These are phyloP conservation scores for Podila minutissima DNA, from an alignment of 192 early-diverging fungal species.

Conservation along the genomic window DNA sequence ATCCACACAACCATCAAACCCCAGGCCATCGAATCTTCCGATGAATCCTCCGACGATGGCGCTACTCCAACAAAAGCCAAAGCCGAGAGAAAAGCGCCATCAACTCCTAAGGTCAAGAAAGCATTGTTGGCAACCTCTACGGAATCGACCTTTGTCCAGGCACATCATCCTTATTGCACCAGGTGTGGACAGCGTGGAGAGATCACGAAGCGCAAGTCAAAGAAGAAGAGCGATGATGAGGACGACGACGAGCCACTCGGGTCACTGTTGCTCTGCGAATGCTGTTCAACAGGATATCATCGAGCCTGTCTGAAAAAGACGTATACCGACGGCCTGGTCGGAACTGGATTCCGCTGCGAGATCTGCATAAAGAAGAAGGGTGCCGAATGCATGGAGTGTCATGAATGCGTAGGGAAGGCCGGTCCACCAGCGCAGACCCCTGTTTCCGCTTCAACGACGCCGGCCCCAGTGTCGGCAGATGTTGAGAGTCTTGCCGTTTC, in stretches of 20 bases:
- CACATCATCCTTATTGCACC: constrained; percentile 46
- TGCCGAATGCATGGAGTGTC: constrained; percentile 45
- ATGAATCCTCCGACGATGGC: constrained; percentile 39
- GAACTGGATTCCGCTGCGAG: constrained; percentile 45
- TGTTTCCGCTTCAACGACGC: background rate
- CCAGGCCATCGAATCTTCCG: constrained; percentile 30
- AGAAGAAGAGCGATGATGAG: constrained; percentile 50
- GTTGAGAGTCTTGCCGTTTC: background rate
- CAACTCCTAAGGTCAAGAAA: constrained; percentile 37
- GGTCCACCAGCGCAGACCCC: background rate
- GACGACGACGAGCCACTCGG: constrained; percentile 48
- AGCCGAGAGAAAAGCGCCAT: constrained; percentile 19
- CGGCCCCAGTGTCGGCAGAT: background rate
- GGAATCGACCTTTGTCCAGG: constrained; percentile 37
- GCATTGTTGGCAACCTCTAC: constrained; percentile 28
- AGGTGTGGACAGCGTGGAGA: constrained; percentile 44
- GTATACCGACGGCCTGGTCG: constrained; percentile 27
- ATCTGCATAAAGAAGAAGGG: constrained; percentile 45
- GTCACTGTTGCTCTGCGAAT: constrained; percentile 47
- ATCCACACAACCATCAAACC: constrained; percentile 11
- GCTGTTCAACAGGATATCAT: constrained; percentile 50
- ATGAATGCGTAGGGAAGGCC: constrained; percentile 25
- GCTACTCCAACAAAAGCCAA: constrained; percentile 12
- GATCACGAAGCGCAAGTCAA: constrained; percentile 41
- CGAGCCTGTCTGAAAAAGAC: constrained; percentile 31